Conservation (phyloP, 2,329 filamentous ascomycete genomes). For the Aspergillus intermedius region DNA sequence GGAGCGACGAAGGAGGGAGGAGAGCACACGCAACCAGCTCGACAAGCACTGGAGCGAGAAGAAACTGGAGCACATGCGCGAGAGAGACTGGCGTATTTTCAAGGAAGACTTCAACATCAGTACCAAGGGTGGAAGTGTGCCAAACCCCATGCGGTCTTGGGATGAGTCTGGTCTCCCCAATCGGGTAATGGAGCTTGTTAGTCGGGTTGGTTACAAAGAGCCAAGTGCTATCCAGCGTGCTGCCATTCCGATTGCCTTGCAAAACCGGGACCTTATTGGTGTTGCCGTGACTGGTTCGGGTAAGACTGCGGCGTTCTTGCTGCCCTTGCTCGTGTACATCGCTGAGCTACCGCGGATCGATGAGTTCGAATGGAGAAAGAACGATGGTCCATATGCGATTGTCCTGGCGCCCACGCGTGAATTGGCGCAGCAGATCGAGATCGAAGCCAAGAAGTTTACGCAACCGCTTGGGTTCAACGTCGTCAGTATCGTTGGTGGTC, state of each 20-base stretch:
- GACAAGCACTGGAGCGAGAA: conserved; percentile 98
- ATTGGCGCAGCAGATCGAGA: conserved; percentile 93
- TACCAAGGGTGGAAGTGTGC: conserved; percentile 85
- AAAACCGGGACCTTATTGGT: conserved; percentile 92
- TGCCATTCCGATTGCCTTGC: conserved; percentile 88
- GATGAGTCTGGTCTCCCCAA: conserved; percentile 73
- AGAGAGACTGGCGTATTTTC: conserved; percentile 98
- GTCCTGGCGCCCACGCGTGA: conserved; percentile 95
- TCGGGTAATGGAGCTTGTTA: conserved; percentile 71
- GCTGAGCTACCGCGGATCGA: conserved; percentile 78
- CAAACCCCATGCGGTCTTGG: conserved; percentile 96
- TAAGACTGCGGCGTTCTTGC: conserved; percentile 91
- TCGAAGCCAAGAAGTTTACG: conserved; percentile 89
- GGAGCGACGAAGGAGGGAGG: conserved; percentile 69
- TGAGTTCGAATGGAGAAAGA: conserved; percentile 75
- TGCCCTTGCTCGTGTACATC: conserved; percentile 91
- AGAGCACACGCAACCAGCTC: conserved; percentile 63
- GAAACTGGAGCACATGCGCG: conserved; percentile 84
- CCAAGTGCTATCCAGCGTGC: conserved; percentile 89
- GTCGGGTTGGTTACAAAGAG: conserved; percentile 81
- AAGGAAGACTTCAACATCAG: conserved; percentile 98
- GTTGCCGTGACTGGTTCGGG: conserved; percentile 97
- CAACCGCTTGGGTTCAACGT: conserved; percentile 85
- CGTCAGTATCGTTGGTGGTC: conserved; percentile 96
- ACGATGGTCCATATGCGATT: conserved; percentile 94